Conservation (phyloP, 2,329 filamentous ascomycete genomes). For the Xylariaceae sp. region DNA sequence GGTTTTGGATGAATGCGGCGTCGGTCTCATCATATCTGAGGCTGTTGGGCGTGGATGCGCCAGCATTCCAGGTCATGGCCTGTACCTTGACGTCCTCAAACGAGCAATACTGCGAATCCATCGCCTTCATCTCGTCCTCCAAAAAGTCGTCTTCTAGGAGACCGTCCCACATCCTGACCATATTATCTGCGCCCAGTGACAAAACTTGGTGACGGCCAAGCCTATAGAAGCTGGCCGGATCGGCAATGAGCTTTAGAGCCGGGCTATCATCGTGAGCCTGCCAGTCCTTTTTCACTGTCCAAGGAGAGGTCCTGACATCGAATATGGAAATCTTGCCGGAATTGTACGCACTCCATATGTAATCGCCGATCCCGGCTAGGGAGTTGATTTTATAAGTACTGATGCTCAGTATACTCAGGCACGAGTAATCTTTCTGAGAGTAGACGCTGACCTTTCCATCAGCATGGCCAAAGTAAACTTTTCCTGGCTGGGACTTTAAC, state of each 20-base stretch:
- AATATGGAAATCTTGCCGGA: constrained; percentile 93
- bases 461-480: constrained; percentile 83
- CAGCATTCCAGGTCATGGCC: constrained; percentile 94
- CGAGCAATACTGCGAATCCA: constrained; percentile 75
- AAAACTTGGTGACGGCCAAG: constrained; percentile 79
- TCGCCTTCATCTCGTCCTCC: constrained; percentile 80
- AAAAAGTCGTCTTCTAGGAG: constrained; percentile 91
- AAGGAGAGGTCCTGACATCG: constrained; percentile 75
- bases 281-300: constrained; percentile 93
- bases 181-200: constrained; percentile 81
- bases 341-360: constrained; percentile 91
- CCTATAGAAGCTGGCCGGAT: constrained; percentile 78
- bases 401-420: constrained; percentile 74
- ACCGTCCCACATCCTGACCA: constrained; percentile 83
- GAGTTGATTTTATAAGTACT: constrained; percentile 95
- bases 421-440: constrained; percentile 69
- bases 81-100: constrained; percentile 77
- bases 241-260: constrained; percentile 69
- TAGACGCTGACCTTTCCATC: constrained; percentile 97
- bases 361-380: constrained; percentile 70
- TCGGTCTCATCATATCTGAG: constrained; percentile 67
- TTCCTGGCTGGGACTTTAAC: constrained; percentile 67
- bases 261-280: constrained; percentile 74
- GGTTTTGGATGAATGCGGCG: constrained; percentile 71
- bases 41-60: constrained; percentile 85